Base-by-base conservation (phyloP, 2,329 filamentous ascomycete species). In the Penicillium sp. region DNA sequence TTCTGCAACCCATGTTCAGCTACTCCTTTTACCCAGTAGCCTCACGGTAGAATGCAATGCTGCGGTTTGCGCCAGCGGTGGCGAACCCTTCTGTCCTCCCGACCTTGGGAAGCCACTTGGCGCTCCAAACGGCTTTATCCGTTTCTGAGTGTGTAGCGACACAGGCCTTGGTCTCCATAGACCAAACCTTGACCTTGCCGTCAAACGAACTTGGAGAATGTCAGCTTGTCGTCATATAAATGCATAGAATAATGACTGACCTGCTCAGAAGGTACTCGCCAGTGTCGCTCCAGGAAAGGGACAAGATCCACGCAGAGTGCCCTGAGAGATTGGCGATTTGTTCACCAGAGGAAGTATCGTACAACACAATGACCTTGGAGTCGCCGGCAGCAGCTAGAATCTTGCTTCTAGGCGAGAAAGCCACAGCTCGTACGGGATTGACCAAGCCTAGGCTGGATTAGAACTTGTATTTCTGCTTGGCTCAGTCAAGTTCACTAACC, bases 111-210 rank as follows among this genome's bases (percentile, higher is more conserved):
- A 95, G 69, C 88, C 88, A 95, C 62, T 82, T 84, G 26, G 90
- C 87, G 48, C 82, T 81, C 86, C 90, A 96, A 3, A 97, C 66
- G 0, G 83, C 80, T 69, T 87, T 86, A 56, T 91, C 90, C 6
- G 87, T 89, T 72, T 97, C 90, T 51, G 85, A 90, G 66, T 95
- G 88, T 9, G 93, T 98, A 12, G 91, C 89, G 39, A 98, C 93
- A 65, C 93, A 97, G 4, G 78, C 77, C 49, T 82, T 80, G 31
- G 83, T 80, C 61, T 95, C 89, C 52, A 96, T 80, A 28, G 88
- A 91, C 93, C 93, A 98, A 28, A 97, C 87, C 70, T 95, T 96
- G 53, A 87, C 88, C 69, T 95, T 96, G 33, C 93, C 91, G 64
- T 97, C 90, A 67, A 94, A 88, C 1, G 86, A 83, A 42, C 78